phyloP scores from a whole-genome alignment of 148 eudicot genomes.

The Rhododendron henanense region DNA sequence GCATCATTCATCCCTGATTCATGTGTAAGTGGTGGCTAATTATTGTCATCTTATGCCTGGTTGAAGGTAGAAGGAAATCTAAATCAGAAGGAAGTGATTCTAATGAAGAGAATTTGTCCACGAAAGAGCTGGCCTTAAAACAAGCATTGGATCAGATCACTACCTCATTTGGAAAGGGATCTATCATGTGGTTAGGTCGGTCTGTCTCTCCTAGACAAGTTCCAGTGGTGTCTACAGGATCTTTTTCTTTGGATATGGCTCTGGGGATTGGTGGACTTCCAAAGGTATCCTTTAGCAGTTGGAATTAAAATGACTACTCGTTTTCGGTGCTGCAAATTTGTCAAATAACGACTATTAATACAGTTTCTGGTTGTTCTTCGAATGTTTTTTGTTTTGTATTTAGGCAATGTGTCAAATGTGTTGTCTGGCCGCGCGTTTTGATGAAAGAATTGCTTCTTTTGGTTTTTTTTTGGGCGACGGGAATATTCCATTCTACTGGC shows the following conservation, averaged over 20 bases:
- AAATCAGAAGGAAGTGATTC: slow-evolving; percentile 78
- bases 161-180: slow-evolving; percentile 81
- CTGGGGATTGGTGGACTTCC: slow-evolving; percentile 95
- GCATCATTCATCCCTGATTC: background rate
- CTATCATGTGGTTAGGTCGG: slow-evolving; percentile 98
- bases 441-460: background rate
- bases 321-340: background rate
- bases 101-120: slow-evolving; percentile 70
- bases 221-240: slow-evolving; percentile 93
- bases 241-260: slow-evolving; percentile 80
- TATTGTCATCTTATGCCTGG: background rate
- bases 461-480: background rate
- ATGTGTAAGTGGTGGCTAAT: background rate
- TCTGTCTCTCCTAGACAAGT: slow-evolving; percentile 47
- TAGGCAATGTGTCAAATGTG: background rate
- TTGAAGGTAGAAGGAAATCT: slow-evolving; percentile 67
- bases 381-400: background rate
- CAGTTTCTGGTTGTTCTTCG: background rate
- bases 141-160: slow-evolving; percentile 88
- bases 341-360: background rate
- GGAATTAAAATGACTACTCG: background rate
- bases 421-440: background rate
- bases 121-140: slow-evolving; percentile 74
- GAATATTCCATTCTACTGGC: background rate
- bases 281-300: slow-evolving; percentile 51